A percentile compares a stretch with the other conserved stretches of the same genome.
Conservation (phyloP, 768 basidiomycete species). For the Mycena galericulata region DNA sequence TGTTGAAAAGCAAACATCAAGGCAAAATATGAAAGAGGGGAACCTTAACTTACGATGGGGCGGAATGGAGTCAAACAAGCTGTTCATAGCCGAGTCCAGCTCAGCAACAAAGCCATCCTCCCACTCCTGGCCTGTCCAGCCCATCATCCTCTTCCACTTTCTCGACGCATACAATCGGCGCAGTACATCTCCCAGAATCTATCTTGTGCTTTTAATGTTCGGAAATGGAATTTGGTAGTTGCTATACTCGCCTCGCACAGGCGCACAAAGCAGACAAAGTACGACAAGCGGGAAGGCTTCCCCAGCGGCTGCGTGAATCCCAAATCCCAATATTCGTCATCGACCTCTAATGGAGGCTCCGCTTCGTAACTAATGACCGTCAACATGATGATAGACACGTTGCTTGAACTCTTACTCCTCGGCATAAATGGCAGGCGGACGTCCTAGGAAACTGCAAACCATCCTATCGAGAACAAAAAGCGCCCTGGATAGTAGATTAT, state of each 20-base stretch:
- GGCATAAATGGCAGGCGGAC: constrained; percentile 64
- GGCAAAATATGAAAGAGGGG: neutral
- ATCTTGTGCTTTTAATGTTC: neutral
- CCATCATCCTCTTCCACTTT: constrained; percentile 51
- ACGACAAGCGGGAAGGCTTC: constrained; percentile 51
- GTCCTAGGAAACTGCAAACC: constrained; percentile 55
- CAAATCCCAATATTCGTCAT: constrained; percentile 69
- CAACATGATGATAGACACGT: neutral
- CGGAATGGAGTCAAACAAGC: constrained; percentile 72
- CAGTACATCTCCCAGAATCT: constrained; percentile 53
- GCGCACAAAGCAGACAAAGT: constrained; percentile 52
- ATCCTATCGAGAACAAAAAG: constrained; percentile 47
- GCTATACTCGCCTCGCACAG: constrained; percentile 52
- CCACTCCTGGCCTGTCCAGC: constrained; percentile 65
- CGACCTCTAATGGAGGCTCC: constrained; percentile 61
- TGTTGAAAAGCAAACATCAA: neutral
- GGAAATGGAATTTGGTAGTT: neutral
- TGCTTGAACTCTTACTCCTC: constrained; percentile 54
- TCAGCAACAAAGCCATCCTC: constrained; percentile 66
- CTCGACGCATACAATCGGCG: constrained; percentile 64
- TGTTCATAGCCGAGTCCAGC: constrained; percentile 68
- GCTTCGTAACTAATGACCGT: constrained; percentile 57
- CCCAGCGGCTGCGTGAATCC: constrained; percentile 60
- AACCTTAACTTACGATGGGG: constrained; percentile 56
- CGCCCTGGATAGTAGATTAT: constrained; percentile 38